Conservation (phyloP, 2,329 filamentous ascomycete species). For the Monosporascus sp. region DNA sequence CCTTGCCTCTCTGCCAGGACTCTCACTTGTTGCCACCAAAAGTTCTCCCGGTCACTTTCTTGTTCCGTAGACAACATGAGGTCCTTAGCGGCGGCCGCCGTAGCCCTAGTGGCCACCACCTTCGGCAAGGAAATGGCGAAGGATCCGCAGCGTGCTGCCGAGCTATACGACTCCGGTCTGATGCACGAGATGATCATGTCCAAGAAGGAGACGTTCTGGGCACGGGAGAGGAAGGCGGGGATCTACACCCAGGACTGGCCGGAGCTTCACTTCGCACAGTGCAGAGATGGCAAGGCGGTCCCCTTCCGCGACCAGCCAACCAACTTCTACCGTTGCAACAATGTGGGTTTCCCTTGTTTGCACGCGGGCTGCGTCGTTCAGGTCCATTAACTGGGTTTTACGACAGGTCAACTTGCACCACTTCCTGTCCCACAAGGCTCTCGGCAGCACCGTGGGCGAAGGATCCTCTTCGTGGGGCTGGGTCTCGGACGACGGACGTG, state of each 20-base stretch:
- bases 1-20: no score
- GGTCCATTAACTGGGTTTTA: no score
- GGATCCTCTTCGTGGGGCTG: conserved; percentile 46
- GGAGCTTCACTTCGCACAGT: conserved; percentile 15
- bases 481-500: conserved; percentile 45
- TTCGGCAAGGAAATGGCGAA: conserved; percentile 27
- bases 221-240: conserved; percentile 20
- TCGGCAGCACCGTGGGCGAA: conserved; percentile 28
- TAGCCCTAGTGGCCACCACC: conserved; percentile 20
- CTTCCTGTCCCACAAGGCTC: conserved; percentile 30
- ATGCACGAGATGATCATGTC: conserved; percentile 27
- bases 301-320: conserved; percentile 20
- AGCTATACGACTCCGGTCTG: conserved; percentile 26
- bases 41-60: no score
- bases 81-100: conserved; percentile 18
- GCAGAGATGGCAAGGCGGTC: conserved; percentile 23
- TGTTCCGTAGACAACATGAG: conserved; percentile 18
- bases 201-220: conserved; percentile 26
- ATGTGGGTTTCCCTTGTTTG: no score
- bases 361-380: no score
- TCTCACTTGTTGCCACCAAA: no score
- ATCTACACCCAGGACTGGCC: conserved; percentile 24
- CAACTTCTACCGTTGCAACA: no score
- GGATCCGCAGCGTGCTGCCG: conserved; percentile 20
- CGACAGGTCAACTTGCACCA: conserved; percentile 27